These are phyloP conservation scores for Lasiodiplodia sp. DNA, from an alignment of 2,329 filamentous ascomycete species.

Conservation along the genomic window DNA sequence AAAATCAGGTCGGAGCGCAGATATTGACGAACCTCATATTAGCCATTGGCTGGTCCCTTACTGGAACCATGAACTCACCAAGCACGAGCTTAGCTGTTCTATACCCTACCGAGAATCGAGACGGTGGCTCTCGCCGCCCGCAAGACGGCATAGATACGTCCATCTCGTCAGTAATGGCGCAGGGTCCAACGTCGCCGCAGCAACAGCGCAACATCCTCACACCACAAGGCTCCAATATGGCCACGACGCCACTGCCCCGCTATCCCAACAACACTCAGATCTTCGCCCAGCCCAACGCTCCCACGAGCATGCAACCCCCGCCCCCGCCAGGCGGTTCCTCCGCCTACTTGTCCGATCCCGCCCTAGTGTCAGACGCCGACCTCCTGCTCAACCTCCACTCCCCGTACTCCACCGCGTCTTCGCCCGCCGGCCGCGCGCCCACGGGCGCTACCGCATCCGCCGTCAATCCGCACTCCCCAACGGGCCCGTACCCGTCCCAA, in stretches of 20 bases:
- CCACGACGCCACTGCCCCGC: conserved; percentile 38
- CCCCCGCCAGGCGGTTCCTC: conserved; percentile 35
- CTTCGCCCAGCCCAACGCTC: conserved; percentile 36
- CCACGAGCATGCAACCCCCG: conserved; percentile 43
- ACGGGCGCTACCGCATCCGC: background rate
- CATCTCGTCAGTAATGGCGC: conserved; percentile 41
- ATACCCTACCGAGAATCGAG: conserved; percentile 65
- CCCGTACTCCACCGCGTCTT: conserved; percentile 46
- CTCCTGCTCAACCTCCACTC: conserved; percentile 60
- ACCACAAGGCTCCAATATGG: conserved; percentile 36
- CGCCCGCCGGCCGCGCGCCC: conserved; percentile 34
- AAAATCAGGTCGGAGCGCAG: conserved; percentile 33
- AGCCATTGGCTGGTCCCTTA: conserved; percentile 86
- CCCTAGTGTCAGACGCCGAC: conserved; percentile 54
- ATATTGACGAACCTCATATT: conserved; percentile 32
- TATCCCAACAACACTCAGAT: conserved; percentile 35
- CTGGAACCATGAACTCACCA: conserved; percentile 84
- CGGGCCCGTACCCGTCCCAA: background rate
- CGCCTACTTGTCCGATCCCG: conserved; percentile 37
- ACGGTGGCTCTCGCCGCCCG: conserved; percentile 25
- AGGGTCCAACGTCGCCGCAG: conserved; percentile 34
- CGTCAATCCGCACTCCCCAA: conserved; percentile 1
- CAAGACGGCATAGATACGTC: conserved; percentile 34
- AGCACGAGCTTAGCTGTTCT: conserved; percentile 83
- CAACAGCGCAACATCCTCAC: conserved; percentile 35